Percentiles rank a stretch among this genome's conserved stretches.
These are phyloP conservation scores for Evansstolkia leycettana DNA, from an alignment of 495 filamentous ascomycete species.

Conservation along the genomic window DNA sequence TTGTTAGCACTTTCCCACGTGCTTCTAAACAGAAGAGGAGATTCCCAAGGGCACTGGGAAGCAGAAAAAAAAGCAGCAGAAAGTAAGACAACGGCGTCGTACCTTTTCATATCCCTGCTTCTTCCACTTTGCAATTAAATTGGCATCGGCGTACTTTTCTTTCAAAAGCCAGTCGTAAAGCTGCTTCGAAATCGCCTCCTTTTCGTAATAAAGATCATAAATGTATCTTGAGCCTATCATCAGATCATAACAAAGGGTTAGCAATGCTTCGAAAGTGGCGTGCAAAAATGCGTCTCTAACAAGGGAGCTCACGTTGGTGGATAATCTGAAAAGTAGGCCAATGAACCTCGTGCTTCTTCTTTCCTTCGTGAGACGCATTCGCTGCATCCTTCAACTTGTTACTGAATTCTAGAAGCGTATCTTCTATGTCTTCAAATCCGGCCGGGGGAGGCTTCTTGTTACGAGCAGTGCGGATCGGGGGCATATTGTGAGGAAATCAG, in stretches of 20 bases:
- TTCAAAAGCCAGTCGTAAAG: conserved; percentile 96
- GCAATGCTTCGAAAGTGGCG: background rate
- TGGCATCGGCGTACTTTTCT: conserved; percentile 89
- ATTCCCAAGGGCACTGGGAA: conserved; percentile 1
- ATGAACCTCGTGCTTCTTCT: conserved; percentile 74
- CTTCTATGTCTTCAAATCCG: conserved; percentile 93
- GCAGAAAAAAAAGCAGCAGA: background rate
- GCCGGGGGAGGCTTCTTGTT: conserved; percentile 86
- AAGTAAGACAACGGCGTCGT: conserved; percentile 10
- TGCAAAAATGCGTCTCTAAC: background rate
- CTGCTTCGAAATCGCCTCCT: conserved; percentile 81
- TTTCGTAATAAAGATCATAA: conserved; percentile 96
- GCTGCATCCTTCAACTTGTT: conserved; percentile 99
- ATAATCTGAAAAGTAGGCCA: conserved; percentile 98
- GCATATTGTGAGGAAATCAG: conserved; percentile 56
- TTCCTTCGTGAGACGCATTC: conserved; percentile 62
- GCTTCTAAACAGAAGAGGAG: background rate
- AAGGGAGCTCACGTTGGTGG: conserved; percentile 67
- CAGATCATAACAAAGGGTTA: background rate
- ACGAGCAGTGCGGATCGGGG: conserved; percentile 63
- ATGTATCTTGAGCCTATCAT: conserved; percentile 66
- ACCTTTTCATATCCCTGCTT: conserved; percentile 98
- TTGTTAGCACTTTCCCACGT: background rate
- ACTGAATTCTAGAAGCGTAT: conserved; percentile 85
- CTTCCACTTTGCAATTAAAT: conserved; percentile 98